Evolutionary conservation across 1,139 yeast species (phyloP), one percentile per base, ranked within the genome.

Genomic region (Yamadazyma triangularis): DNA sequence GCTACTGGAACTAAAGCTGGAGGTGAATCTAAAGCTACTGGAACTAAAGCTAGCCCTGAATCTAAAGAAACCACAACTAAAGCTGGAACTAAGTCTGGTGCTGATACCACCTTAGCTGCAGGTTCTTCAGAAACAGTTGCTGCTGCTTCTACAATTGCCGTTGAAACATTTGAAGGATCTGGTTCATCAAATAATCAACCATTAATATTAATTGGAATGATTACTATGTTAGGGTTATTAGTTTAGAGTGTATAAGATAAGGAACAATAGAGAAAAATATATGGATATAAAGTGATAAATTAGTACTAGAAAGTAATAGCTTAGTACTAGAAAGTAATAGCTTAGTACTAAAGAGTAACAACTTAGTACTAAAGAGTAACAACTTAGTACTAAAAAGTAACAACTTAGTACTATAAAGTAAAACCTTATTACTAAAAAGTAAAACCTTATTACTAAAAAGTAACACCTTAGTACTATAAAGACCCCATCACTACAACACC

Each of bases 181-280:
- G 44, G 35, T 31, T 25, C 27, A 13, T 16, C 27, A 4, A 15
- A 31, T 13, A 38, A 30, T 26, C 35, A 38, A 20, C 34, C 34
- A 3, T 22, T 39, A 8, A 10, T 34, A 9, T 24, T 42, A 15
- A 23, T 34, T 16, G 13, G 37, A 10, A 27, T 42, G 12, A 2
- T 42, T 18, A 29, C 44, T 5, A 28, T 40, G 16, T 12, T 29
- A 11, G 42, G 37, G n/a, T 13, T 37, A n/a, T 34, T 36, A 27
- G 8, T 29, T 15, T 29, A 28, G 26, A 24, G 8, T 15, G 8
- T 24, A 11, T 14, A 13, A 14, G 8, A 6, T n/a, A n/a, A n/a
- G n/a, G n/a, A n/a, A n/a, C n/a, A n/a, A n/a, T n/a, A n/a, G n/a
- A 18, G 9, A 8, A 18, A 18, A 18, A 18, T 18, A 18, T 7